Percentiles rank a stretch among this genome's conserved stretches.
phyloP scores from a whole-genome alignment of 78 protist genomes.

The Polysphondylium violaceum region DNA sequence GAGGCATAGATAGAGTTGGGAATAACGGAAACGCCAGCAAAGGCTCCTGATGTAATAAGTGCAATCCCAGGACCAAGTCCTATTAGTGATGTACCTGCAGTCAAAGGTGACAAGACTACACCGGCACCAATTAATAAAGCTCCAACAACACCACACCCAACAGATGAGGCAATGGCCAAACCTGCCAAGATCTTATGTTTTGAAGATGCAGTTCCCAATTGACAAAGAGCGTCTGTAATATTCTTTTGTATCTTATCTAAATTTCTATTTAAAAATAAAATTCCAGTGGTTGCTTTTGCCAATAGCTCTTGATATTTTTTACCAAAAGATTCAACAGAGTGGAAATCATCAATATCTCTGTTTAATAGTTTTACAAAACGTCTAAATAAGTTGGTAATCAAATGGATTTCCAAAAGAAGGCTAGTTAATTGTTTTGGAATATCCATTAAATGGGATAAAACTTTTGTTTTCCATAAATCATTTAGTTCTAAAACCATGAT shows the following conservation, averaged over 20 bases:
- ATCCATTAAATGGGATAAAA: neutral
- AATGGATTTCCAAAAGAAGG: neutral
- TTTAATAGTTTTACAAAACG: neutral
- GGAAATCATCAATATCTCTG: neutral
- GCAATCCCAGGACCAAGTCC: neutral
- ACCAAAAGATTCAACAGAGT: neutral
- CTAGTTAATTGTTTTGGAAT: neutral
- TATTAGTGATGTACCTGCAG: neutral
- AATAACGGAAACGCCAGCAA: neutral
- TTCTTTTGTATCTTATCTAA: neutral
- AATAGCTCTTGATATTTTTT: neutral
- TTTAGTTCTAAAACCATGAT: neutral
- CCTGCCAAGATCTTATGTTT: neutral
- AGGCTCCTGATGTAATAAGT: neutral
- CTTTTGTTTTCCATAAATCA: neutral
- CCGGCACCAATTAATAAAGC: neutral
- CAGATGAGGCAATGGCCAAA: neutral
- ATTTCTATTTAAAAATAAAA: no score
- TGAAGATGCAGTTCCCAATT: neutral
- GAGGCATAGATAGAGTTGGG: neutral
- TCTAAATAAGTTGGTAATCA: no score
- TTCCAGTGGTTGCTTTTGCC: neutral
- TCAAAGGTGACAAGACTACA: neutral
- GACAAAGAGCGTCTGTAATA: neutral
- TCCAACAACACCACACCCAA: neutral